Conservation (phyloP, 495 filamentous ascomycete genomes). For the Xylaria nigripes region DNA sequence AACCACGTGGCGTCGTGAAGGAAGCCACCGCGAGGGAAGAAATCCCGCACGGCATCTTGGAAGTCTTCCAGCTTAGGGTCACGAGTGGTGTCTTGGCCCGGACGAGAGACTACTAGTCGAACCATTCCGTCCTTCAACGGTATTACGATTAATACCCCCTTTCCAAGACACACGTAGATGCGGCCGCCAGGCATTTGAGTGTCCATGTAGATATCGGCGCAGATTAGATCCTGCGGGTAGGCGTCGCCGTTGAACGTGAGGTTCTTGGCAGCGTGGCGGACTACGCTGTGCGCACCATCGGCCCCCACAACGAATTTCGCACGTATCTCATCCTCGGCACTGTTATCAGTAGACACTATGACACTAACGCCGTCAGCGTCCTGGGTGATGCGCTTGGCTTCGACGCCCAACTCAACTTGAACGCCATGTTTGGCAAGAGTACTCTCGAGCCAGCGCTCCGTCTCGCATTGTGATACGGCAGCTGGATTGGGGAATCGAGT, state of each 20-base stretch:
- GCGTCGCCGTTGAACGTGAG: slow-evolving; percentile 31
- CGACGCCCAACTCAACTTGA: slow-evolving; percentile 14
- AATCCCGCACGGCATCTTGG: slow-evolving; percentile 14
- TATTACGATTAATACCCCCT: slow-evolving; percentile 22
- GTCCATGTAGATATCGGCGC: slow-evolving; percentile 31
- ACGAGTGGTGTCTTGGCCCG: not conserved
- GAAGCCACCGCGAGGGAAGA: slow-evolving; percentile 23
- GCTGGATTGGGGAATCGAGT: slow-evolving; percentile 13
- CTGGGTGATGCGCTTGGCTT: slow-evolving; percentile 9
- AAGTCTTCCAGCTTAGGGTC: slow-evolving; percentile 23
- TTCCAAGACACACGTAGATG: slow-evolving; percentile 17
- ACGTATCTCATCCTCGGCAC: slow-evolving; percentile 9
- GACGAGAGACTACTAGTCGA: slow-evolving; percentile 25
- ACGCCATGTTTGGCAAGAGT: slow-evolving; percentile 6
- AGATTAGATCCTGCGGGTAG: slow-evolving; percentile 35
- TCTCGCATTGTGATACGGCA: slow-evolving; percentile 18
- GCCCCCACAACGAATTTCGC: slow-evolving; percentile 29
- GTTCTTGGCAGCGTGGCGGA: slow-evolving; percentile 26
- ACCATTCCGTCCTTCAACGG: slow-evolving; percentile 24
- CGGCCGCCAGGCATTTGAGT: slow-evolving; percentile 15
- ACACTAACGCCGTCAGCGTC: slow-evolving; percentile 8
- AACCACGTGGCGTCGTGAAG: slow-evolving; percentile 28
- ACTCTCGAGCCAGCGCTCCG: slow-evolving; percentile 15
- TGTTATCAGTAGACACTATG: not conserved
- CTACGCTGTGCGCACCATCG: slow-evolving; percentile 34